Evolutionary conservation across 2,329 filamentous ascomycete genomes (phyloP).

Genomic region (Scytalidium lignicola): DNA sequence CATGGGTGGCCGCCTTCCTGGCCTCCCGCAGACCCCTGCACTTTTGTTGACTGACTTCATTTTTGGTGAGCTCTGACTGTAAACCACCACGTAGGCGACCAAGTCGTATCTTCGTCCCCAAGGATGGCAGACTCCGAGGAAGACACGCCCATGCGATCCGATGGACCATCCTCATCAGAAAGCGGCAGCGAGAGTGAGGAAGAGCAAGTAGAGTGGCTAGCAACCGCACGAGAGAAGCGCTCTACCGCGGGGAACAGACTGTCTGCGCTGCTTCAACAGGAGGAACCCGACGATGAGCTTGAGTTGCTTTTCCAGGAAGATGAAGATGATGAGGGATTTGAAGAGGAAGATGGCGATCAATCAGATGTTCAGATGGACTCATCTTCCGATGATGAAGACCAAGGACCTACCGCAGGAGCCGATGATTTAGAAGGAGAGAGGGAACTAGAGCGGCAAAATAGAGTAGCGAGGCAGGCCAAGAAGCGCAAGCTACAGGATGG

Average conservation of each 20-base stretch:
- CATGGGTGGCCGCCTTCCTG: not conserved
- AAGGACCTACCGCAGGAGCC: conserved; percentile 51
- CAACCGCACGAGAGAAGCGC: conserved; percentile 67
- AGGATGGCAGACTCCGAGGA: conserved; percentile 12
- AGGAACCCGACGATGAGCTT: conserved; percentile 57
- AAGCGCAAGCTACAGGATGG: conserved; percentile 79
- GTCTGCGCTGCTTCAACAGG: conserved; percentile 69
- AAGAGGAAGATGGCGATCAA: conserved; percentile 55
- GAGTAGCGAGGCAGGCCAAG: conserved; percentile 61
- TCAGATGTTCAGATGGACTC: conserved; percentile 84
- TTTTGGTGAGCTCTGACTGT: not conserved
- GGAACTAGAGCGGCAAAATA: conserved; percentile 73
- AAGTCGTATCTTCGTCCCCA: not conserved
- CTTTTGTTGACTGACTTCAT: not conserved
- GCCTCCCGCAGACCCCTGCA: not conserved
- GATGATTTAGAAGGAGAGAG: conserved; percentile 78
- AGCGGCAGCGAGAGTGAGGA: conserved; percentile 14
- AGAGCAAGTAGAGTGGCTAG: conserved; percentile 58
- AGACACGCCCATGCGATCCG: conserved; percentile 15
- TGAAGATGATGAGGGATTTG: conserved; percentile 64
- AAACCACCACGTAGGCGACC: not conserved
- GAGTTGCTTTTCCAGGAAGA: conserved; percentile 72
- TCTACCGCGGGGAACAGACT: conserved; percentile 82
- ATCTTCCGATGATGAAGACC: conserved; percentile 78
- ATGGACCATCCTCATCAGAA: conserved; percentile 11